Evolutionary conservation across 164 flowering plant species (phyloP), one percentile per base, ranked within the genome.

Genomic region (Aristolochia fimbriata): DNA sequence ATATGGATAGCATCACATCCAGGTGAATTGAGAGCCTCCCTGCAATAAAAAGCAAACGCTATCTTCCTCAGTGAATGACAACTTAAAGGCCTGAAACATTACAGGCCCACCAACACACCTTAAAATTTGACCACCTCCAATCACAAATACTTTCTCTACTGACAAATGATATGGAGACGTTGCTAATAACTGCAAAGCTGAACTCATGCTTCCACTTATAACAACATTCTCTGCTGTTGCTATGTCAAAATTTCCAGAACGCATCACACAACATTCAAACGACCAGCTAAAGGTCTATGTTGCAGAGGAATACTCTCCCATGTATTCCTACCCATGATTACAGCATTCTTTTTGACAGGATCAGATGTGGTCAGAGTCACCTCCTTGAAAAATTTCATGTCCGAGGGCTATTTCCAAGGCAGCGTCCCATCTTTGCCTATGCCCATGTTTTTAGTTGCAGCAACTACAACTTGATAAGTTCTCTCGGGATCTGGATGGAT

Each of bases 281-380:
- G 83, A 55, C 97, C 90, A 69, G 87, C 83, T 33, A 92, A 74
- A 62, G 98, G 98, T 11, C 88, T 78, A 71, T 79, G 58, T 74
- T 77, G 71, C 25, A 53, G 58, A 17, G 96, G 96, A 61, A 92
- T 84, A 61, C 95, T 85, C 67, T 92, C 98, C 98, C 96, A 92
- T 17, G 98, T 87, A 72, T 89, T 92, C 43, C 98, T 82, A 33
- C 98, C 98, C 98, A 92, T 92, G 64, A 92, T 67, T 25, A 92
- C 85, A 10, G 98, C 97, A 77, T 92, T 92, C 75, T 73, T 92
- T 62, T 87, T 92, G 31, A 53, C 73, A 53, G 96, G 76, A 75
- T 84, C 93, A 6, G 81, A 68, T 15, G 96, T 84, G 37, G 71
- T 65, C 66, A 57, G 7, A 23, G 98, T 92, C 16, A 92, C 27